Percentiles rank a stretch among this genome's conserved stretches.
phyloP scores from a whole-genome alignment of 441 rosid genomes.

The Populus hybrid region DNA sequence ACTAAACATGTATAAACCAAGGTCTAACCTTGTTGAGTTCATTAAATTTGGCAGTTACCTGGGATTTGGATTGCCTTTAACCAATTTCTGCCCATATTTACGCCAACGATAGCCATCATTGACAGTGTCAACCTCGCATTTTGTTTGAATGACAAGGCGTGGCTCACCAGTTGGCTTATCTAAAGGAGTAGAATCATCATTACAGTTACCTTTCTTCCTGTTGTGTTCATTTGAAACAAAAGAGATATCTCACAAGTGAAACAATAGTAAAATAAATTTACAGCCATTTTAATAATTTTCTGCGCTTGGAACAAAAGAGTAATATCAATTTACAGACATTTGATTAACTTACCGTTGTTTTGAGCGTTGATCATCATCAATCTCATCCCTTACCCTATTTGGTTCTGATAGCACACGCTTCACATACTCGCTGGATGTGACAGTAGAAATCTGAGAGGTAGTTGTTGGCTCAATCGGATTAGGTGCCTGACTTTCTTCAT shows the following conservation, averaged over 20 bases:
- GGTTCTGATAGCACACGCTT: constrained; percentile 42
- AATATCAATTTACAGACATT: neutral
- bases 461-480: constrained; percentile 28
- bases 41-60: constrained; percentile 40
- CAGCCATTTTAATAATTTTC: neutral
- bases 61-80: constrained; percentile 93
- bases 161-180: constrained; percentile 54
- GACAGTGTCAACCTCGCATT: constrained; percentile 71
- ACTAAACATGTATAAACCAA: neutral
- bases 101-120: constrained; percentile 98
- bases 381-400: constrained; percentile 43
- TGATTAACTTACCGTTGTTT: constrained; percentile 56
- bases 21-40: neutral
- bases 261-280: neutral
- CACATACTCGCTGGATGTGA: constrained; percentile 34
- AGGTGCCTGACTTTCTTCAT: constrained; percentile 41
- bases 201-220: constrained; percentile 60
- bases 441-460: constrained; percentile 35
- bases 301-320: neutral
- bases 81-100: constrained; percentile 94
- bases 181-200: constrained; percentile 32
- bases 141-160: constrained; percentile 61
- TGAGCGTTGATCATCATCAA: constrained; percentile 42
- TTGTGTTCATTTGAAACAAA: neutral
- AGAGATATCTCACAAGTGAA: constrained; percentile 3